These are phyloP conservation scores for Paecilomyces fulvus DNA, from an alignment of 2,329 filamentous ascomycete genomes.

Conservation along the genomic window DNA sequence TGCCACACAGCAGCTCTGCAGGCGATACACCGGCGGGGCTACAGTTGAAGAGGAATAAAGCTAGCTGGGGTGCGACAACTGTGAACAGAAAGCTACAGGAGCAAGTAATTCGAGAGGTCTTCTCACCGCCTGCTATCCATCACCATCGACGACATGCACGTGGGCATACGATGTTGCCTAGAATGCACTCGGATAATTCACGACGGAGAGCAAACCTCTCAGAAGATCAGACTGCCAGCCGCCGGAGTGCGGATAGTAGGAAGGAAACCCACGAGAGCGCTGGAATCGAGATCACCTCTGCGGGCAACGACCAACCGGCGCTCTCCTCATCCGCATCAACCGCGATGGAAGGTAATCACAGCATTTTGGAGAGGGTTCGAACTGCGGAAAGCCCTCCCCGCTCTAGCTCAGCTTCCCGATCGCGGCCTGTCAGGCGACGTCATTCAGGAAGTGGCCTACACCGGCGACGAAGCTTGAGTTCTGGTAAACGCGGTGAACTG, in stretches of 20 bases:
- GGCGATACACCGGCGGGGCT: slow-evolving; percentile 11
- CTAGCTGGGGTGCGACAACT: slow-evolving; percentile 79
- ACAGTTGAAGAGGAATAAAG: slow-evolving; percentile 39
- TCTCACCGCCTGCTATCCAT: slow-evolving; percentile 73
- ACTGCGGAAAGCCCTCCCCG: slow-evolving; percentile 39
- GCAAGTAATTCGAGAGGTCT: slow-evolving; percentile 87
- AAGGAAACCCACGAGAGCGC: slow-evolving; percentile 13
- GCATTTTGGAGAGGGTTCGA: slow-evolving; percentile 24
- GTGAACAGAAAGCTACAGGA: slow-evolving; percentile 83
- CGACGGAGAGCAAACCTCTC: slow-evolving; percentile 27
- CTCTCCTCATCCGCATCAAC: slow-evolving; percentile 32
- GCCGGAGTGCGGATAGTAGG: slow-evolving; percentile 10
- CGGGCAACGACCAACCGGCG: slow-evolving; percentile 16
- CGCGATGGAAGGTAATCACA: slow-evolving; percentile 25
- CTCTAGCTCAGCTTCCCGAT: slow-evolving; percentile 20
- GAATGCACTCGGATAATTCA: slow-evolving; percentile 26
- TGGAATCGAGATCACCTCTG: slow-evolving; percentile 20
- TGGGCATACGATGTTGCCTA: slow-evolving; percentile 57
- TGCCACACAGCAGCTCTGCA: slow-evolving; percentile 5
- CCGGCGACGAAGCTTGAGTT: slow-evolving; percentile 63
- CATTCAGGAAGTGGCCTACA: slow-evolving; percentile 83
- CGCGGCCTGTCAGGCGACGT: slow-evolving; percentile 48
- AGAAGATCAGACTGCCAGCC: slow-evolving; percentile 20
- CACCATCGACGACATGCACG: slow-evolving; percentile 63
- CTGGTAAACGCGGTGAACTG: slow-evolving; percentile 63